Evolutionary conservation across 1,139 yeast genomes (phyloP).

Genomic region (Magnusiomyces suaveolens): DNA sequence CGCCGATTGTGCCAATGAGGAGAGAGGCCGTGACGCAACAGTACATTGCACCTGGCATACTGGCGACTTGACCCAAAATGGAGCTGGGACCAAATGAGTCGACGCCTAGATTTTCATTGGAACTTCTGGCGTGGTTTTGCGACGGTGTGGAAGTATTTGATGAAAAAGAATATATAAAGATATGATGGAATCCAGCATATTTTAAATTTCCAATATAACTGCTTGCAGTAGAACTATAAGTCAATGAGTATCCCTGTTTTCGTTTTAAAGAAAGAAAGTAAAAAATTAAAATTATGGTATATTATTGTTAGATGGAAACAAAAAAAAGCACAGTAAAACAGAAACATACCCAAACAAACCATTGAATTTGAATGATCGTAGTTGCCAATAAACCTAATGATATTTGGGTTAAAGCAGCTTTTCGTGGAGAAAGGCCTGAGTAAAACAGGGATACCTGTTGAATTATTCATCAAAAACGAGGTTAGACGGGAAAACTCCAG

Average conservation of each 20-base stretch:
- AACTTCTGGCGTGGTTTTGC: background rate
- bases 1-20: constrained; percentile 51
- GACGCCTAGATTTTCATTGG: background rate
- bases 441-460: constrained; percentile 40
- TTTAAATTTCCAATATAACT: constrained; percentile 42
- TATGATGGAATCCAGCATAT: constrained; percentile 36
- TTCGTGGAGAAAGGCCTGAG: constrained; percentile 49
- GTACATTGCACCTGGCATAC: constrained; percentile 44
- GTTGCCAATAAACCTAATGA: constrained; percentile 40
- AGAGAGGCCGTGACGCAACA: constrained; percentile 45
- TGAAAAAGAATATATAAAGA: constrained; percentile 20
- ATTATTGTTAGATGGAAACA: background rate
- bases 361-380: constrained; percentile 42
- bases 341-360: constrained; percentile 34
- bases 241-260: constrained; percentile 42
- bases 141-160: constrained; percentile 13
- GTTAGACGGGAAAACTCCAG: background rate
- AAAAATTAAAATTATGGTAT: background rate
- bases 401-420: constrained; percentile 48
- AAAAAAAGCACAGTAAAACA: constrained; percentile 25
- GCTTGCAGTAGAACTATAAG: constrained; percentile 35
- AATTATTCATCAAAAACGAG: too few relatives aligned
- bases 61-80: background rate
- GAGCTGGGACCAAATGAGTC: background rate
- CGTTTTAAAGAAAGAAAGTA: constrained; percentile 1